Base-by-base conservation (phyloP, 176 grass and related monocot species). In the Musa beccarii region DNA sequence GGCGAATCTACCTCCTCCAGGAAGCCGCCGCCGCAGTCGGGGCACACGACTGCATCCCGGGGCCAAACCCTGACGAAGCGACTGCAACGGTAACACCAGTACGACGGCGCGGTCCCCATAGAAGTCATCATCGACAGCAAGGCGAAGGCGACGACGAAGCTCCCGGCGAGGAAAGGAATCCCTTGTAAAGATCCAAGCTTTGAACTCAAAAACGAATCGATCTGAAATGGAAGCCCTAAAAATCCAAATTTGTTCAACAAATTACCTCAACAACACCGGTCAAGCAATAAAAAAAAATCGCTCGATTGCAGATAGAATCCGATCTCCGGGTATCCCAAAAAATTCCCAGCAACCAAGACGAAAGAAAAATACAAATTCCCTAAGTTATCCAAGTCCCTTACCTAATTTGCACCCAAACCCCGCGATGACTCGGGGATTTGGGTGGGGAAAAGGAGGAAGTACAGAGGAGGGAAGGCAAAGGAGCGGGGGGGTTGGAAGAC, bases 11-110 rank as follows among this genome's bases (percentile, higher is more conserved):
- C 67, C 67, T 69, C 67, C 67, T 69, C 67, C 43, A 69, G 67
- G 67, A 69, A 69, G 5, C 67, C 67, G 7, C 67, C 67, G 16
- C 49, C 67, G 67, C 67, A 69, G 67, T 69, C 67, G 34, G 67
- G 67, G 67, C 67, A 69, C 34, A 51, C 67, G 67, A 69, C 19
- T 15, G 67, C 67, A 6, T 69, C 67, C 29, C 49, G 34, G 34
- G 67, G 67, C 67, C 67, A 51, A 8, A 69, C 67, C 29, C 67
- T 69, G 16, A 69, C 67, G 43, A 69, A 69, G 28, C 67, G 67
- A 14, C 67, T 69, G 49, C 67, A 69, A 16, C 67, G 67, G 67
- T 69, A 69, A 16, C 67, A 69, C 67, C 67, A 69, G 34, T 69
- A 69, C 67, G 67, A 69, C 67, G 67, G 49, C 67, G 43, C 67